Evolutionary conservation across 2,329 filamentous ascomycete genomes (phyloP).

Genomic region (Fusarium sambucinum): DNA sequence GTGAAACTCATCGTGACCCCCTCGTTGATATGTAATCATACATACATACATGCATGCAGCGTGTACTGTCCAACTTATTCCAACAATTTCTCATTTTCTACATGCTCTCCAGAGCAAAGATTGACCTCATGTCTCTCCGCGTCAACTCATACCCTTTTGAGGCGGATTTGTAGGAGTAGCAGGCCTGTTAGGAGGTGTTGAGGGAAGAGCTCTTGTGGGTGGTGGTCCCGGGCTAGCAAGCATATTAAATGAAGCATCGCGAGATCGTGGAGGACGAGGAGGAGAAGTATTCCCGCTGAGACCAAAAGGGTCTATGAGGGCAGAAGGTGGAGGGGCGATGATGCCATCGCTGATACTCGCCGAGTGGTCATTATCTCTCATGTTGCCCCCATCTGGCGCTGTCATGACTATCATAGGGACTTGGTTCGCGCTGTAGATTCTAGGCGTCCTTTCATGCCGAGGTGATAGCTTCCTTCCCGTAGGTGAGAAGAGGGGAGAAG

Average conservation of each 20-base stretch:
- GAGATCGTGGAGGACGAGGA: constrained; percentile 23
- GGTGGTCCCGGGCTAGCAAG: constrained; percentile 58
- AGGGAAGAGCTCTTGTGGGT: constrained; percentile 57
- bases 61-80: background rate
- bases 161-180: constrained; percentile 30
- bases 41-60: constrained; percentile 15
- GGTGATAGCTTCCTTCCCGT: constrained; percentile 54
- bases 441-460: constrained; percentile 47
- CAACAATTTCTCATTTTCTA: background rate
- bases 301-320: constrained; percentile 4
- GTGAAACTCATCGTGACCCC: constrained; percentile 12
- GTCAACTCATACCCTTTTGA: constrained; percentile 7
- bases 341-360: constrained; percentile 12
- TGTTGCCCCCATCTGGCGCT: constrained; percentile 21
- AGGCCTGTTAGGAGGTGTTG: constrained; percentile 33
- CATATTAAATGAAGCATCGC: constrained; percentile 30
- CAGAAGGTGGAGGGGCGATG: constrained; percentile 22
- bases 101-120: rapidly evolving
- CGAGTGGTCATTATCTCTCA: constrained; percentile 4
- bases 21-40: constrained; percentile 8
- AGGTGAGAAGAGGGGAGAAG: constrained; percentile 55
- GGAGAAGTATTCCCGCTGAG: constrained; percentile 24
- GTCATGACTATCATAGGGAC: constrained; percentile 39
- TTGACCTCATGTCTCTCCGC: background rate
- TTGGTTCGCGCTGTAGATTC: constrained; percentile 24